Base-by-base conservation (phyloP, 306 rosid species). In the Sophora flavescens region DNA sequence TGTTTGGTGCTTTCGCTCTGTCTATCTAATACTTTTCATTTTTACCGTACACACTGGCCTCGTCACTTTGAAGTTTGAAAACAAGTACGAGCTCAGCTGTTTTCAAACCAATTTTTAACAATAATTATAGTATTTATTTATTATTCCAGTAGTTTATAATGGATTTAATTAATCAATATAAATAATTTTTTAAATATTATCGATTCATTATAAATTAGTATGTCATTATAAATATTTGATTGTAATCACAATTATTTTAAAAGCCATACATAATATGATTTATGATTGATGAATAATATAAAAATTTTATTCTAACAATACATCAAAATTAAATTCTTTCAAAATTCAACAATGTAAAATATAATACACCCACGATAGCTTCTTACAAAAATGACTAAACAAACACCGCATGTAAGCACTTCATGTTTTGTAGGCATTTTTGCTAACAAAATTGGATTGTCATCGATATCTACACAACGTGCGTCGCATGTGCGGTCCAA, bases 381-480 rank as follows among this genome's bases (percentile, higher is more conserved):
- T 32, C 7, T 61, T 16, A 33, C 13, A 17, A 62, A 63, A 62
- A 75, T 12, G 35, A 30, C 14, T 74, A 4, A 18, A 28, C 22
- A 22, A 75, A 39, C 80, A 53, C 35, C 14, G 41, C 54, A 70
- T 39, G 53, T 63, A 45, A 14, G 2, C 4, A 58, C 15, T 32
- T 68, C 59, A 18, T 36, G 30, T 58, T 54, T 48, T 15, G 63
- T 47, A 1, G 65, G 64, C 39, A 61, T 54, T 63, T 32, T 39
- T 17, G 65, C 52, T 33, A 44, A 67, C 39, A 60, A 52, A 28
- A 30, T 66, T 59, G 50, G 42, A 52, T 28, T 36, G 15, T 18
- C 77, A 83, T 28, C 58, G 47, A 73, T 48, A 56, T 52, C 65
- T 73, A 74, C 59, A 7, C 65, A 83, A 50, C 73, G 67, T 72